Conservation (phyloP, 2,329 filamentous ascomycete genomes). For the Seiridium unicorne region DNA sequence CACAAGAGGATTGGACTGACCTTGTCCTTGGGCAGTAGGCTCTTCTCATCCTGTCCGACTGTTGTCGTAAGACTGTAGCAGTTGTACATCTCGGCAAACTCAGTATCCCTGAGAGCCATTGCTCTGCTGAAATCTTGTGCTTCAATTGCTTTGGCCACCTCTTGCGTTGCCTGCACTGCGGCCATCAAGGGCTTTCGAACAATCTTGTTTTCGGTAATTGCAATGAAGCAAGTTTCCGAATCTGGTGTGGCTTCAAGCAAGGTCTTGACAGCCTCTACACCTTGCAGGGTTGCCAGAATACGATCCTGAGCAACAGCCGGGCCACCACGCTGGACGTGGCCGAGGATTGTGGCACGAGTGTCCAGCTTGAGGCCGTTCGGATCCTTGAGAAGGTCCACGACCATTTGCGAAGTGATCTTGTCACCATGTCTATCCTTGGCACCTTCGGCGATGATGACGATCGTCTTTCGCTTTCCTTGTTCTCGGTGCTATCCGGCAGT, state of each 20-base stretch:
- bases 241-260: conserved; percentile 87
- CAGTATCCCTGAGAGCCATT: conserved; percentile 85
- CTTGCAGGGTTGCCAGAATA: conserved; percentile 88
- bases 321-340: conserved; percentile 96
- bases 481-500: conserved; percentile 65
- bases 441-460: conserved; percentile 96
- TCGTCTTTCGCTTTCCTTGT: conserved; percentile 93
- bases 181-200: conserved; percentile 84
- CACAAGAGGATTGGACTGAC: conserved; percentile 39
- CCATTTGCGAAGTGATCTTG: conserved; percentile 76
- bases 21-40: conserved; percentile 68
- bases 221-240: conserved; percentile 90
- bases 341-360: conserved; percentile 90
- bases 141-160: conserved; percentile 78
- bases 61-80: conserved; percentile 91
- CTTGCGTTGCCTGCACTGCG: conserved; percentile 82
- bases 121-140: conserved; percentile 83
- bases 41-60: conserved; percentile 66
- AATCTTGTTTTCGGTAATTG: conserved; percentile 97
- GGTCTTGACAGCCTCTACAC: conserved; percentile 89
- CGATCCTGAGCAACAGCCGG: conserved; percentile 91
- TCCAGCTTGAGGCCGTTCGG: conserved; percentile 77
- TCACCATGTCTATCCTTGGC: conserved; percentile 81
- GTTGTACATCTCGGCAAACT: conserved; percentile 89
- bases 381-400: conserved; percentile 85